phyloP scores from a whole-genome alignment of 768 basidiomycete genomes.

The Udeniomyces megalosporus region DNA sequence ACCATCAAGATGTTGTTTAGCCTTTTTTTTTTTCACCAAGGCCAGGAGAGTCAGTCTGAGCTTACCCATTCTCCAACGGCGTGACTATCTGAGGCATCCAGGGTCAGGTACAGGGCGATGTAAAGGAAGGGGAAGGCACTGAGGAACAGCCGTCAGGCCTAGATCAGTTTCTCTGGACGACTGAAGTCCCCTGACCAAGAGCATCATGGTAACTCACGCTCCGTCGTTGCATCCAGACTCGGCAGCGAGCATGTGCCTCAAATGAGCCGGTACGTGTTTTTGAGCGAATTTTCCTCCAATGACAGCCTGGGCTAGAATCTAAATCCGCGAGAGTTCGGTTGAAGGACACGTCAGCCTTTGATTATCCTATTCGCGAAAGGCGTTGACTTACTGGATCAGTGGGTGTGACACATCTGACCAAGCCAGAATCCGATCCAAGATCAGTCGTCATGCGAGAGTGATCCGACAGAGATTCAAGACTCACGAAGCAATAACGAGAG shows the following conservation, averaged over 20 bases:
- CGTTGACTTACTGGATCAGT: conserved; percentile 50
- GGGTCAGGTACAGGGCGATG: conserved; percentile 66
- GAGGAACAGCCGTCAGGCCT: neutral
- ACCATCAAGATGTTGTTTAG: too few relatives aligned
- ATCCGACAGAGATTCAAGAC: conserved; percentile 62
- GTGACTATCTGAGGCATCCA: conserved; percentile 43
- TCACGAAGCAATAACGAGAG: conserved; percentile 69
- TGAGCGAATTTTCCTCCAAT: conserved; percentile 91
- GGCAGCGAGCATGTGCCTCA: conserved; percentile 66
- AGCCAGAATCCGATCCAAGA: neutral
- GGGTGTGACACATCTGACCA: conserved; percentile 19
- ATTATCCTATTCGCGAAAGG: neutral
- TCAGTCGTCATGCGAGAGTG: conserved; percentile 38
- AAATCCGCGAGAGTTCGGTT: neutral
- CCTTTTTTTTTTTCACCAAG: too few relatives aligned
- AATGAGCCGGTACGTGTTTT: conserved; percentile 66
- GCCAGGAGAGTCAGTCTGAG: too few relatives aligned
- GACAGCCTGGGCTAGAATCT: conserved; percentile 66
- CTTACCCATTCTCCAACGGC: conserved; percentile 64
- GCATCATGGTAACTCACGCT: conserved; percentile 53
- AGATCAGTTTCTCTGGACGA: neutral
- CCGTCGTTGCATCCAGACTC: conserved; percentile 95
- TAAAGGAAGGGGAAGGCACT: conserved; percentile 17
- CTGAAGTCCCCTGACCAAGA: conserved; percentile 22
- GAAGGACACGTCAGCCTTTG: conserved; percentile 34